These are phyloP conservation scores for Cantharellus cinnabarinus DNA, from an alignment of 768 basidiomycete genomes.

Conservation along the genomic window DNA sequence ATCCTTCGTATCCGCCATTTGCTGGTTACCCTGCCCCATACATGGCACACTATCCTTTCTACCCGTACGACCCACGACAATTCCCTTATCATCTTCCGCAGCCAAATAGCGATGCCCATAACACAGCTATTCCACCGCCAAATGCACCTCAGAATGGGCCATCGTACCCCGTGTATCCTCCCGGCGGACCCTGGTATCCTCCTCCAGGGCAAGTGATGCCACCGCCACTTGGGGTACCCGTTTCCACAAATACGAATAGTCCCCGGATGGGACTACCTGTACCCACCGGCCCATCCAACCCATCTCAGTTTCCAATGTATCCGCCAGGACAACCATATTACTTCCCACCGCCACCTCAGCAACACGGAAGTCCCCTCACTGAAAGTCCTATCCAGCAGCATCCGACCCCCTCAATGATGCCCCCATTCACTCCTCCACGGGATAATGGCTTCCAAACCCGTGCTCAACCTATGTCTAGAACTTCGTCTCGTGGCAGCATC, in stretches of 20 bases:
- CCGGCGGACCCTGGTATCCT: background rate
- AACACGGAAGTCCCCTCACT: background rate
- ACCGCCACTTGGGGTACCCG: background rate
- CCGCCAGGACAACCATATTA: slow-evolving; percentile 10
- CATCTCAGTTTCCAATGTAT: slow-evolving; percentile 14
- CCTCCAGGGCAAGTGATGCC: background rate
- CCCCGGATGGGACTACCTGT: background rate
- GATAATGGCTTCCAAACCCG: background rate
- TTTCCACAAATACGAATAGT: background rate
- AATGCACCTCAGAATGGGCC: background rate
- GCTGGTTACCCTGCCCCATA: background rate
- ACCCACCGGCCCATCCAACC: slow-evolving; percentile 13
- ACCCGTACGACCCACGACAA: background rate
- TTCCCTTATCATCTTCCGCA: background rate
- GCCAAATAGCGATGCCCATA: background rate
- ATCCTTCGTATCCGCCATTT: background rate
- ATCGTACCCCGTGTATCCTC: background rate
- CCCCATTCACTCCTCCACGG: background rate
- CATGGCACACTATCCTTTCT: background rate
- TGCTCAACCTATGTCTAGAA: background rate
- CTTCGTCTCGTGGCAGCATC: background rate
- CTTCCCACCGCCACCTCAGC: slow-evolving; percentile 11
- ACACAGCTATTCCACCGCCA: background rate
- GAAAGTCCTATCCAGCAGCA: no score
- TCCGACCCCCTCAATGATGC: background rate